phyloP scores from a whole-genome alignment of 2,329 filamentous ascomycete genomes.

The Neonectria hederae region DNA sequence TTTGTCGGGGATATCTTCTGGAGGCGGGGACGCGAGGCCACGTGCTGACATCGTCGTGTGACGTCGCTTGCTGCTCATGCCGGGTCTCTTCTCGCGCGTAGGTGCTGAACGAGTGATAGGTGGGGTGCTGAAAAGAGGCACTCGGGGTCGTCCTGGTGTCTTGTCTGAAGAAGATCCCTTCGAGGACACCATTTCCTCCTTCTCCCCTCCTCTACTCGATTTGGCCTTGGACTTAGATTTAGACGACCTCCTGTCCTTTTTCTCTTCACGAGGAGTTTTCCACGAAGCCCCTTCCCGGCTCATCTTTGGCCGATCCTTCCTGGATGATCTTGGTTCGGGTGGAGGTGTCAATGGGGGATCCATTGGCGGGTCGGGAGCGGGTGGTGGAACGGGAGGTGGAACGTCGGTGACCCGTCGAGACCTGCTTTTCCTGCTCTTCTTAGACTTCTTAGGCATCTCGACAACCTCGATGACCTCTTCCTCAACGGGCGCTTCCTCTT shows the following conservation, averaged over 20 bases:
- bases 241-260: constrained; percentile 62
- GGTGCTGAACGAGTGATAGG: constrained; percentile 76
- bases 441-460: constrained; percentile 57
- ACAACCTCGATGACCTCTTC: constrained; percentile 57
- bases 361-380: constrained; percentile 55
- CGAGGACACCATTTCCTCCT: constrained; percentile 69
- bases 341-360: constrained; percentile 53
- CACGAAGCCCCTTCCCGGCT: constrained; percentile 77
- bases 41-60: constrained; percentile 72
- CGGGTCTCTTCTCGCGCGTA: constrained; percentile 69
- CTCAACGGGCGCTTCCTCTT: constrained; percentile 31
- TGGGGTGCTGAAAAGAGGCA: constrained; percentile 74
- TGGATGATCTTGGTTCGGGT: constrained; percentile 67
- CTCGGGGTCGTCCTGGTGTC: constrained; percentile 63
- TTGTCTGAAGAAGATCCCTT: constrained; percentile 80
- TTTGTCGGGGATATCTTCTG: constrained; percentile 75
- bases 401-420: constrained; percentile 48
- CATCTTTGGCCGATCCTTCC: constrained; percentile 81
- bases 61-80: constrained; percentile 67
- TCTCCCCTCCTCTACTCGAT: constrained; percentile 65
- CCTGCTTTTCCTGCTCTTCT: constrained; percentile 55
- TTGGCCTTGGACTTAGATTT: constrained; percentile 73
- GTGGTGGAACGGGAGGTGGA: constrained; percentile 42
- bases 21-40: constrained; percentile 76
- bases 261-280: constrained; percentile 63